phyloP scores from a whole-genome alignment of 148 eudicot species.

The Silene latifolia region DNA sequence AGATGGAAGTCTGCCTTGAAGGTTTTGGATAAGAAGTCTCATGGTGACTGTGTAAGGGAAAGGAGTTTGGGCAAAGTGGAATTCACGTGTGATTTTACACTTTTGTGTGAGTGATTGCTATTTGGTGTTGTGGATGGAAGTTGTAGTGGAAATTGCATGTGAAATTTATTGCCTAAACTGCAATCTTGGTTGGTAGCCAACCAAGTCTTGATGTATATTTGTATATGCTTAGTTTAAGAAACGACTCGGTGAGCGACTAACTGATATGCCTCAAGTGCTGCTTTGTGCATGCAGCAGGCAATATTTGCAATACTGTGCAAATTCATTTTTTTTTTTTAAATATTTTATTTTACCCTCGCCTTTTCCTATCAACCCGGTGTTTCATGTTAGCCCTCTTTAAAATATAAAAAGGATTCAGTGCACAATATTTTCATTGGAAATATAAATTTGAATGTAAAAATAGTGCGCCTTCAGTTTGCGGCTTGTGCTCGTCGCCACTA shows the following conservation, averaged over 20 bases:
- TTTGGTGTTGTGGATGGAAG: background rate
- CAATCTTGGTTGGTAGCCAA: background rate
- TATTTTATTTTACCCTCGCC: too few species aligned
- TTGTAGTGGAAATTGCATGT: background rate
- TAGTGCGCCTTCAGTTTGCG: too few species aligned
- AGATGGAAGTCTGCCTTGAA: background rate
- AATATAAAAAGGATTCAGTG: background rate
- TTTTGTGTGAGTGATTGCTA: background rate
- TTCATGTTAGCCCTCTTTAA: background rate
- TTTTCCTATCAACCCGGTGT: too few species aligned
- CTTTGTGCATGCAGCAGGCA: too few species aligned
- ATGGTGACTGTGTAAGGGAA: background rate
- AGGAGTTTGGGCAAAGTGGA: background rate
- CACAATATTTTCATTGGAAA: too few species aligned
- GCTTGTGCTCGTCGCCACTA: too few species aligned
- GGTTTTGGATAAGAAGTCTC: background rate
- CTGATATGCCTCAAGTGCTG: too few species aligned
- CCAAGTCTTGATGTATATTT: background rate
- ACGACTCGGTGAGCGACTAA: too few species aligned
- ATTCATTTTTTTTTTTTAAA: too few species aligned
- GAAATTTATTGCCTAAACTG: background rate
- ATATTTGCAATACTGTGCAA: too few species aligned
- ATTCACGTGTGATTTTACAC: background rate
- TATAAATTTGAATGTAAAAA: too few species aligned
- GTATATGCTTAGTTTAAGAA: background rate